phyloP scores from a whole-genome alignment of 176 grass and related monocot genomes.

The Zea mays region Zm-B73-REFERENCE-NAM-5.0 NC_050099.1:211134501-211135000 shows the following conservation, averaged over 20 bases:
- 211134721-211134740: background rate
- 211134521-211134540: background rate
- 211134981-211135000: constrained; percentile 14
- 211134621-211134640: background rate
- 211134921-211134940: constrained; percentile 1
- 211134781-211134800: constrained; percentile 13
- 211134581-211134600: constrained; percentile 7
- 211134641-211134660: background rate
- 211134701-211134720: background rate
- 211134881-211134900: background rate
- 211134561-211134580: background rate
- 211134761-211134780: background rate
- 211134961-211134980: constrained; percentile 21
- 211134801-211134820: background rate
- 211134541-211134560: background rate
- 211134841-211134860: constrained; percentile 17
- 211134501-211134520: background rate
- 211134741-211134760: background rate
- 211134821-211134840: background rate
- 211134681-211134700: background rate
- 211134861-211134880: constrained; percentile 10
- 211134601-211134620: background rate
- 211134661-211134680: background rate
- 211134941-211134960: background rate
- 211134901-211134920: constrained; percentile 20